These are phyloP conservation scores for Gentiana straminea DNA, from an alignment of 257 asterid genomes.

Conservation along the genomic window DNA sequence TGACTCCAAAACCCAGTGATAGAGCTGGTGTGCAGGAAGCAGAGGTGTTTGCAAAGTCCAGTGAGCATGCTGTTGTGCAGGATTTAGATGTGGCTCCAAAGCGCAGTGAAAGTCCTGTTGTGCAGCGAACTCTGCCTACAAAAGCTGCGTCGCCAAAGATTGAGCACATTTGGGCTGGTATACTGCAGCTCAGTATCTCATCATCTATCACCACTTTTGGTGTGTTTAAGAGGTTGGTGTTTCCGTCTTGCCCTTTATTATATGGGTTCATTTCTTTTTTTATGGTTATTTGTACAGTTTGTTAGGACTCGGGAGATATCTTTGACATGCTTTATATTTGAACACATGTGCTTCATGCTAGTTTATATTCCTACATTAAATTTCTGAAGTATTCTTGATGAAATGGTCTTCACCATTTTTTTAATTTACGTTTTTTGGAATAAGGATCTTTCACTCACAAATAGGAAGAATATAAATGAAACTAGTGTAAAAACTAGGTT, in stretches of 20 bases:
- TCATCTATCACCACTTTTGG: constrained; percentile 52
- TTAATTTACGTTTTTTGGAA: too few relatives aligned
- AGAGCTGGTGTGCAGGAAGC: constrained; percentile 20
- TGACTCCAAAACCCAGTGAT: constrained; percentile 14
- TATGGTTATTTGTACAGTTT: too few relatives aligned
- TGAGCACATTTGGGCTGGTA: constrained; percentile 64
- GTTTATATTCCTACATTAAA: too few relatives aligned
- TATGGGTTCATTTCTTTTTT: too few relatives aligned
- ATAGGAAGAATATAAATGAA: too few relatives aligned
- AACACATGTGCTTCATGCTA: too few relatives aligned
- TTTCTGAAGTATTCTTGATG: too few relatives aligned
- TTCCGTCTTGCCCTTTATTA: background rate
- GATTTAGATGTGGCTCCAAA: constrained; percentile 11
- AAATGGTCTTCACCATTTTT: too few relatives aligned
- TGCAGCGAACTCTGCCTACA: constrained; percentile 19
- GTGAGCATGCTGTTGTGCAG: constrained; percentile 25
- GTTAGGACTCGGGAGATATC: too few relatives aligned
- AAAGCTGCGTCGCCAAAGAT: constrained; percentile 11
- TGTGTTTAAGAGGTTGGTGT: constrained; percentile 47
- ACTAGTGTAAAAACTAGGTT: too few relatives aligned
- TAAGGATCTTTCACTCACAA: too few relatives aligned
- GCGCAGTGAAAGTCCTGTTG: constrained; percentile 23
- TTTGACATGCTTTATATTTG: too few relatives aligned
- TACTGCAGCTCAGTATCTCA: constrained; percentile 52
- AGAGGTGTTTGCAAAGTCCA: constrained; percentile 15